Conservation (phyloP, 192 early-diverging fungal genomes). For the Mortierella hygrophila region DNA sequence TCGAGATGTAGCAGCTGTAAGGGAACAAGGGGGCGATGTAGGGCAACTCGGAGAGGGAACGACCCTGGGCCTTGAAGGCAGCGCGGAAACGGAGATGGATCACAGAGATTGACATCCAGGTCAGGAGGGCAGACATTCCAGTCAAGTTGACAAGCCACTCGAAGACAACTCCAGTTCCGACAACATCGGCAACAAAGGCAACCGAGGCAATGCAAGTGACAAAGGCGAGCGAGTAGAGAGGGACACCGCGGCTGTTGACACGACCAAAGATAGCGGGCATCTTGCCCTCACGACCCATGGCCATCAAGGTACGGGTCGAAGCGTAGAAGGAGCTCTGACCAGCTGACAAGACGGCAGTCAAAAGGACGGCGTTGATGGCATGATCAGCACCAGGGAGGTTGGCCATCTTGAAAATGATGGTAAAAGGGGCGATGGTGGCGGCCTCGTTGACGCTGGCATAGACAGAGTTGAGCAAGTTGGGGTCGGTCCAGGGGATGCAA, state of each 20-base stretch:
- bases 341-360: conserved; percentile 76
- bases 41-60: conserved; percentile 72
- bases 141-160: conserved; percentile 73
- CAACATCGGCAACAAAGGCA: conserved; percentile 60
- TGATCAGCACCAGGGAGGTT: conserved; percentile 72
- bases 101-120: conserved; percentile 86
- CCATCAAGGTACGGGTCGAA: conserved; percentile 83
- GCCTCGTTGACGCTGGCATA: conserved; percentile 67
- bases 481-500: conserved; percentile 79
- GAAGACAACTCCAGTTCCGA: conserved; percentile 65
- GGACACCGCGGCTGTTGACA: conserved; percentile 76
- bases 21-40: conserved; percentile 85
- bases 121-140: conserved; percentile 80
- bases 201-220: conserved; percentile 75
- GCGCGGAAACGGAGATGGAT: conserved; percentile 88
- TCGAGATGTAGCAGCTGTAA: conserved; percentile 77
- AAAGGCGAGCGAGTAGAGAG: conserved; percentile 69
- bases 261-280: conserved; percentile 76
- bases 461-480: conserved; percentile 64
- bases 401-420: conserved; percentile 75
- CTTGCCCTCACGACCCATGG: conserved; percentile 82
- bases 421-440: conserved; percentile 79
- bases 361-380: conserved; percentile 81
- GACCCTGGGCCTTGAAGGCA: conserved; percentile 80
- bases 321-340: conserved; percentile 91